A percentile compares a stretch with the other conserved stretches of the same genome.
phyloP scores from a whole-genome alignment of 164 flowering plant species.

The Cinnamomum micranthum region DNA sequence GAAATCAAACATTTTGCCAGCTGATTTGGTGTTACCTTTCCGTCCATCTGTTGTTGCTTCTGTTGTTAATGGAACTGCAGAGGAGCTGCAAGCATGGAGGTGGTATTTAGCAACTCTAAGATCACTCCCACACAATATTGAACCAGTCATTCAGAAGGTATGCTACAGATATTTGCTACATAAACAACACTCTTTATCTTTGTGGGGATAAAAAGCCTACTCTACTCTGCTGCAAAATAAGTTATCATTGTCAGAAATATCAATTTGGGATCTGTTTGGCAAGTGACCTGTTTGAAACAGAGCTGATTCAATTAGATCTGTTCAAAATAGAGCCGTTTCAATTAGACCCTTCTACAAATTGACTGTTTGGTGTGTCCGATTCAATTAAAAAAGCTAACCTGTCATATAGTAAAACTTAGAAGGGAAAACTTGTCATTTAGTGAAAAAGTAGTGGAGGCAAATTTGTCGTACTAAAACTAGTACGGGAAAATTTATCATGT shows the following conservation, averaged over 20 bases:
- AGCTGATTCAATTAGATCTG: no score
- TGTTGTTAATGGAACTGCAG: constrained; percentile 20
- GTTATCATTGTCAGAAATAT: neutral
- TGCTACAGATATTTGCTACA: neutral
- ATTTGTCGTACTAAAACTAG: no score
- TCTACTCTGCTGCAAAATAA: neutral
- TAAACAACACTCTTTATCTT: neutral
- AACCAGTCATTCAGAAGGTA: constrained; percentile 76
- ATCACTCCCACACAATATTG: constrained; percentile 65
- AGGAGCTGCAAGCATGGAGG: constrained; percentile 69
- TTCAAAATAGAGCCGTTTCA: no score
- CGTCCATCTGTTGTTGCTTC: constrained; percentile 46
- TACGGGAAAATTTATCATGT: no score
- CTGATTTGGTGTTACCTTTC: constrained; percentile 85
- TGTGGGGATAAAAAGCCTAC: no score
- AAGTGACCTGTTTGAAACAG: no score
- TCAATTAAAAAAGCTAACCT: no score
- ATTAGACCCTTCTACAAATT: no score
- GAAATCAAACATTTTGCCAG: constrained; percentile 81
- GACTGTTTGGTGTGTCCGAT: no score
- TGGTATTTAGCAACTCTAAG: constrained; percentile 77
- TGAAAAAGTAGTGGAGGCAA: no score
- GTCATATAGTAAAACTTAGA: no score
- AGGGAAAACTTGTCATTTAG: no score
- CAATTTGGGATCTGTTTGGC: neutral